Conservation (phyloP, 1,284 basidiomycete genomes). For the Pseudozyma hubeiensis region DNA sequence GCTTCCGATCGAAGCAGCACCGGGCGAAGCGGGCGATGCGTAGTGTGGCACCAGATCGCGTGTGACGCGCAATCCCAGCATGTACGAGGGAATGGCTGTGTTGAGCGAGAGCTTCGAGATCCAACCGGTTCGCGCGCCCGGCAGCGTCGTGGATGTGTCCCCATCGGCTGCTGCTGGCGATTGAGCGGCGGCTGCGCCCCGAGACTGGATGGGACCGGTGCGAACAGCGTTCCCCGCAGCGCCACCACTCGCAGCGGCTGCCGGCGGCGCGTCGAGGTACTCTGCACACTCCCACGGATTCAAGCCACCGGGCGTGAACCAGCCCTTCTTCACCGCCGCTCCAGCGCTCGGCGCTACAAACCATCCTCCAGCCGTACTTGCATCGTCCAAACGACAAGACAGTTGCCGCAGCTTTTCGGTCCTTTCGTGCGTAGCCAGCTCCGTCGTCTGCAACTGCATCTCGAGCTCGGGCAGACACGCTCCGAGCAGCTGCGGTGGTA, state of each 20-base stretch:
- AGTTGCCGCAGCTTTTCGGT: slow-evolving; percentile 21
- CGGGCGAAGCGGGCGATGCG: slow-evolving; percentile 25
- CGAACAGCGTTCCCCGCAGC: slow-evolving; percentile 3
- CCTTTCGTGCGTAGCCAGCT: slow-evolving; percentile 22
- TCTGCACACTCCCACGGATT: slow-evolving; percentile 50
- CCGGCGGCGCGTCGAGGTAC: slow-evolving; percentile 30
- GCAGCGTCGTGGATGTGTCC: slow-evolving; percentile 3
- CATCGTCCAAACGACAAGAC: slow-evolving; percentile 24
- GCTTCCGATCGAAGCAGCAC: slow-evolving; percentile 9
- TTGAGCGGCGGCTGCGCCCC: not conserved
- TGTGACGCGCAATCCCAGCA: slow-evolving; percentile 33
- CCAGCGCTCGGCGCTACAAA: slow-evolving; percentile 28
- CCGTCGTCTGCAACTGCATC: slow-evolving; percentile 13
- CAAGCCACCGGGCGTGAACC: slow-evolving; percentile 32
- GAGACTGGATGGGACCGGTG: not conserved
- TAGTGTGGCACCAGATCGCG: slow-evolving; percentile 44
- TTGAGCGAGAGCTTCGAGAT: slow-evolving; percentile 29
- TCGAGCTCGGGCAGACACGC: slow-evolving; percentile 26
- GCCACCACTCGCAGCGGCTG: slow-evolving; percentile 2
- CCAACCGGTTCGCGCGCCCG: slow-evolving; percentile 40
- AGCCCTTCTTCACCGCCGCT: slow-evolving; percentile 29
- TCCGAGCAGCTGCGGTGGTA: slow-evolving; percentile 22
- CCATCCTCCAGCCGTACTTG: slow-evolving; percentile 5
- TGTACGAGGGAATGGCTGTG: slow-evolving; percentile 29
- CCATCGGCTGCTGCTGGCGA: slow-evolving; percentile 1